A percentile compares a stretch with the other conserved stretches of the same genome.
These are phyloP conservation scores for Chrysoporthe deuterocubensis DNA, from an alignment of 2,329 filamentous ascomycete species.

Conservation along the genomic window DNA sequence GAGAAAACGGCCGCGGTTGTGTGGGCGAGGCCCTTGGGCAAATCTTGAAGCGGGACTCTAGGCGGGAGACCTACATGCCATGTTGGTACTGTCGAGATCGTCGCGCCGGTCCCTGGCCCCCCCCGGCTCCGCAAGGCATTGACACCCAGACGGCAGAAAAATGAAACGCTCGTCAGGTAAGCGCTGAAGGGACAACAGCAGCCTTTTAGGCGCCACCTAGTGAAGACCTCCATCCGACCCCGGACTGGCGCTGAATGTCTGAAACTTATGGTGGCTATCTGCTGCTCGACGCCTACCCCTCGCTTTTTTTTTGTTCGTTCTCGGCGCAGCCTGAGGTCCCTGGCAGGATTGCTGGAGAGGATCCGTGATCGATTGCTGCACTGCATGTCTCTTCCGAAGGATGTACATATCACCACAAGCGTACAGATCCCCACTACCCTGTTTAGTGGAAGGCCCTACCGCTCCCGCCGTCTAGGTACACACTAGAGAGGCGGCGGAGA, in stretches of 20 bases:
- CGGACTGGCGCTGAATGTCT: background rate
- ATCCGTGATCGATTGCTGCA: background rate
- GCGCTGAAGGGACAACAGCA: background rate
- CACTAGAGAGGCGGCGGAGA: background rate
- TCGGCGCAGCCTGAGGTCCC: background rate
- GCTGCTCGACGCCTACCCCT: background rate
- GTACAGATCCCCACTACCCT: background rate
- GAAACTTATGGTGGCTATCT: background rate
- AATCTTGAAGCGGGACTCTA: background rate
- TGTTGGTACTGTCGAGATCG: background rate
- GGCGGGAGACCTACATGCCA: background rate
- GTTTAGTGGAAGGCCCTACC: background rate
- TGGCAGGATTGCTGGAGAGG: constrained; percentile 1
- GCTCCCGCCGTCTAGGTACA: background rate
- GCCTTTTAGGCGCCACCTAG: background rate
- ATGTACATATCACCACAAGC: background rate
- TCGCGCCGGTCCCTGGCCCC: constrained; percentile 1
- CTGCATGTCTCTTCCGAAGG: constrained; percentile 9
- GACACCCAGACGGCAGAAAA: constrained; percentile 11
- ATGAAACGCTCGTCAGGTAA: constrained; percentile 15
- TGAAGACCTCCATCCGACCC: background rate
- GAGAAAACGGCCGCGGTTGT: background rate
- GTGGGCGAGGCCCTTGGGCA: background rate
- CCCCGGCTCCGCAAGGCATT: constrained; percentile 8
- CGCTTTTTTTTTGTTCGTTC: background rate